Evolutionary conservation across 2,329 filamentous ascomycete species (phyloP).

Genomic region (Ophiosphaerella herpotricha): DNA sequence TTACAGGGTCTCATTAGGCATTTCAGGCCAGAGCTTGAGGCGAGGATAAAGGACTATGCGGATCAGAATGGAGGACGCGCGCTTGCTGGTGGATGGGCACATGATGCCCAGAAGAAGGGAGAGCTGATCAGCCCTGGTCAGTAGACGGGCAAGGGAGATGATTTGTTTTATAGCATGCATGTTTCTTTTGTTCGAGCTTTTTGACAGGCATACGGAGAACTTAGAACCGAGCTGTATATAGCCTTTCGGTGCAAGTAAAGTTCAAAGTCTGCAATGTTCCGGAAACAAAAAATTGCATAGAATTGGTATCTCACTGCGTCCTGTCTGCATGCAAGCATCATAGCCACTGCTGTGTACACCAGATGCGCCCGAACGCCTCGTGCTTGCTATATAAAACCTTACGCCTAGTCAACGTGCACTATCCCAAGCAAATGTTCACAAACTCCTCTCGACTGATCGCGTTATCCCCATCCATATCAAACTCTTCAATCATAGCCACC

Average conservation of each 20-base stretch:
- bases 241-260: slow-evolving; percentile 35
- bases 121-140: slow-evolving; percentile 87
- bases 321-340: not conserved
- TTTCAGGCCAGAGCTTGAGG: slow-evolving; percentile 95
- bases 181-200: slow-evolving; percentile 34
- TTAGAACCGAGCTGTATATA: slow-evolving; percentile 43
- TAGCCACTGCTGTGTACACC: not conserved
- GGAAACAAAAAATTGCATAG: not conserved
- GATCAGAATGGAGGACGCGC: slow-evolving; percentile 72
- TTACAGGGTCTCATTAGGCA: slow-evolving; percentile 97
- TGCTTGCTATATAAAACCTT: not conserved
- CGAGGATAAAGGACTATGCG: slow-evolving; percentile 81
- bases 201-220: slow-evolving; percentile 7
- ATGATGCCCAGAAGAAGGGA: slow-evolving; percentile 74
- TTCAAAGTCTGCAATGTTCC: not conserved
- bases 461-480: slow-evolving; percentile 92
- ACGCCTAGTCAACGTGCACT: not conserved
- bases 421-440: slow-evolving; percentile 66
- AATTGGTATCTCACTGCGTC: not conserved
- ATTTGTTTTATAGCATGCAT: slow-evolving; percentile 36
- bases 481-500: slow-evolving; percentile 95
- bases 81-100: slow-evolving; percentile 86
- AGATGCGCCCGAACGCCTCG: slow-evolving; percentile 6
- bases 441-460: slow-evolving; percentile 69
- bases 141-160: slow-evolving; percentile 48